Evolutionary conservation across 176 grass and related monocot genomes (phyloP), one percentile per base, ranked within the genome.

Genomic region (Phragmites australis): DNA sequence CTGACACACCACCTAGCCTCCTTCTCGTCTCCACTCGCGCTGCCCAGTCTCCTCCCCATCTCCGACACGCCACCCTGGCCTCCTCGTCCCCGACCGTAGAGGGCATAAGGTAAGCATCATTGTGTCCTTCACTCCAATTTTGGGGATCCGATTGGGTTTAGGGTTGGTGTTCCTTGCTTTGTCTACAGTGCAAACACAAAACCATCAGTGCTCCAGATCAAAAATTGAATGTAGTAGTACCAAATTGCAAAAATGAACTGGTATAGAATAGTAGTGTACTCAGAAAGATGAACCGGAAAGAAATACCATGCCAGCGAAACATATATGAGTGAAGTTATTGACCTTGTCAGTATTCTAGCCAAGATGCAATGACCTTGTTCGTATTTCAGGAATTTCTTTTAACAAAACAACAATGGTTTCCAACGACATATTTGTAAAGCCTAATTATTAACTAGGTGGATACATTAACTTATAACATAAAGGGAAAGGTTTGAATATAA

Each of bases 141-240:
- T n/a, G n/a, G n/a, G n/a, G n/a, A n/a, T n/a, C n/a, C n/a, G n/a
- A n/a, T n/a, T n/a, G n/a, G n/a, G n/a, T n/a, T n/a, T n/a, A n/a
- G n/a, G n/a, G n/a, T n/a, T n/a, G n/a, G n/a, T n/a, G n/a, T n/a
- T n/a, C n/a, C n/a, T n/a, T n/a, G n/a, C n/a, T n/a, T n/a, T n/a
- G n/a, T n/a, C n/a, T n/a, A n/a, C n/a, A n/a, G n/a, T n/a, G n/a
- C n/a, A n/a, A n/a, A n/a, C n/a, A n/a, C n/a, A 76, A 52, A 69
- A 48, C 3, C 29, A 78, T 88, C 74, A 88, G 8, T 83, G 66
- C 19, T 40, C 64, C 54, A 53, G 78, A 42, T 58, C 45, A 30
- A 76, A 39, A 72, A 47, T 30, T 30, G 7, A 55, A 30, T 37
- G 2, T 54, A 67, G n/a, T n/a, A n/a, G n/a, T n/a, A n/a, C n/a